A percentile compares a stretch with the other conserved stretches of the same genome.
These are phyloP conservation scores for Mycena sanguinolenta DNA, from an alignment of 768 basidiomycete genomes.

Conservation along the genomic window DNA sequence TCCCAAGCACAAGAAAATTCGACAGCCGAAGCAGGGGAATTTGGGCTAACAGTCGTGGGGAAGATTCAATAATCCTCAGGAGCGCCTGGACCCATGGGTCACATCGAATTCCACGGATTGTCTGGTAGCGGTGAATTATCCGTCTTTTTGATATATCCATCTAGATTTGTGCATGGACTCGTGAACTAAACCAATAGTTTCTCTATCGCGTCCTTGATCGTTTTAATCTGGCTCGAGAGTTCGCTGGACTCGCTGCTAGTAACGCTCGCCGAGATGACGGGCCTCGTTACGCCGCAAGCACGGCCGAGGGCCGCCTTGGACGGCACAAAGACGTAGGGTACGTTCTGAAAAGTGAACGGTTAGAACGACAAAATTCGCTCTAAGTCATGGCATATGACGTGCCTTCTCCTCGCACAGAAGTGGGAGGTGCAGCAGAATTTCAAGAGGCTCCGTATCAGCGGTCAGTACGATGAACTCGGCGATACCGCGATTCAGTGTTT, in stretches of 20 bases:
- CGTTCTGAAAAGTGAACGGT: slow-evolving; percentile 70
- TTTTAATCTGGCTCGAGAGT: slow-evolving; percentile 88
- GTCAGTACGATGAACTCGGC: slow-evolving; percentile 98
- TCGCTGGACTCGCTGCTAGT: slow-evolving; percentile 97
- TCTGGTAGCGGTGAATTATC: slow-evolving; percentile 19
- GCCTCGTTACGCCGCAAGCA: slow-evolving; percentile 94
- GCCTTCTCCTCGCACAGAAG: slow-evolving; percentile 99
- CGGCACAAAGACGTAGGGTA: slow-evolving; percentile 95
- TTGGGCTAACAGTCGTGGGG: too few relatives aligned
- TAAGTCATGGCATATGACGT: slow-evolving; percentile 26
- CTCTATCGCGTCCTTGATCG: slow-evolving; percentile 87
- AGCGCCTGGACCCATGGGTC: not conserved
- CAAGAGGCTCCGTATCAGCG: slow-evolving; percentile 96
- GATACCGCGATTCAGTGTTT: slow-evolving; percentile 97
- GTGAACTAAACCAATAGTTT: slow-evolving; percentile 63
- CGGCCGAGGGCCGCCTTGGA: slow-evolving; percentile 96
- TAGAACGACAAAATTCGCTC: not conserved
- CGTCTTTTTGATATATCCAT: too few relatives aligned
- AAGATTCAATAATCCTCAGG: not conserved
- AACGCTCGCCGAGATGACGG: slow-evolving; percentile 95
- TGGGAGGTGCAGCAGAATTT: slow-evolving; percentile 97
- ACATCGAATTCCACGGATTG: not conserved
- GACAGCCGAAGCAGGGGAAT: too few relatives aligned
- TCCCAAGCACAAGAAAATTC: too few relatives aligned
- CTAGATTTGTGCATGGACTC: not conserved